These are phyloP conservation scores for Pyrenochaeta sp. DNA, from an alignment of 2,329 filamentous ascomycete genomes.

Conservation along the genomic window DNA sequence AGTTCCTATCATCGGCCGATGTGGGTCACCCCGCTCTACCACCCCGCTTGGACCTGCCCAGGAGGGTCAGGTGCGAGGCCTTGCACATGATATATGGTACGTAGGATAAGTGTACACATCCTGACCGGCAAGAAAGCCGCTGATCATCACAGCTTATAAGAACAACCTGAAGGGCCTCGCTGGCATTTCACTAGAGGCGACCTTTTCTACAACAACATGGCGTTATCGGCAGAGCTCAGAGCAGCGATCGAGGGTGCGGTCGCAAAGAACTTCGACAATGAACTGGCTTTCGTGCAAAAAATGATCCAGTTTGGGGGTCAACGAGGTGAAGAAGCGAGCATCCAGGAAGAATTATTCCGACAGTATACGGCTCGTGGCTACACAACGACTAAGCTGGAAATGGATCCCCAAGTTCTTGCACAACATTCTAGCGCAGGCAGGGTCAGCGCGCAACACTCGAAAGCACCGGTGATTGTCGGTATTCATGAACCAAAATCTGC, in stretches of 20 bases:
- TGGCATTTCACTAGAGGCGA: too few relatives aligned
- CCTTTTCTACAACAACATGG: slow-evolving; percentile 5
- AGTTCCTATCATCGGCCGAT: too few relatives aligned
- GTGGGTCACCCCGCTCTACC: too few relatives aligned
- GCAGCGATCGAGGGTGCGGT: slow-evolving; percentile 21
- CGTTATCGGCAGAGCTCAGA: slow-evolving; percentile 10
- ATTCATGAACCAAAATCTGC: slow-evolving; percentile 13
- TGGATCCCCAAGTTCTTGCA: slow-evolving; percentile 17
- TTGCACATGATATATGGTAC: too few relatives aligned
- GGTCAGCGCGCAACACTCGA: slow-evolving; percentile 18
- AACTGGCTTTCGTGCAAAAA: slow-evolving; percentile 23
- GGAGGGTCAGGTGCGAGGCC: too few relatives aligned
- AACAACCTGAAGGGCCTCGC: too few relatives aligned
- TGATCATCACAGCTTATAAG: too few relatives aligned
- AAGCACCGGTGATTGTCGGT: slow-evolving; percentile 18
- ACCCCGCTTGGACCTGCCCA: too few relatives aligned
- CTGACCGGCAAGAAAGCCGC: too few relatives aligned
- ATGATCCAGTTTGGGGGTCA: slow-evolving; percentile 27
- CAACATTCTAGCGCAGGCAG: slow-evolving; percentile 18
- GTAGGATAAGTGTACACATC: too few relatives aligned
- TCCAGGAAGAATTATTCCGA: slow-evolving; percentile 18
- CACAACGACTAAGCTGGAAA: slow-evolving; percentile 17
- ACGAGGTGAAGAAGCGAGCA: slow-evolving; percentile 21
- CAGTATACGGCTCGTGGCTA: slow-evolving; percentile 20
- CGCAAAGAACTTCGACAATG: slow-evolving; percentile 21